Evolutionary conservation across 768 basidiomycete species (phyloP).

Genomic region (Mycena floridula): DNA sequence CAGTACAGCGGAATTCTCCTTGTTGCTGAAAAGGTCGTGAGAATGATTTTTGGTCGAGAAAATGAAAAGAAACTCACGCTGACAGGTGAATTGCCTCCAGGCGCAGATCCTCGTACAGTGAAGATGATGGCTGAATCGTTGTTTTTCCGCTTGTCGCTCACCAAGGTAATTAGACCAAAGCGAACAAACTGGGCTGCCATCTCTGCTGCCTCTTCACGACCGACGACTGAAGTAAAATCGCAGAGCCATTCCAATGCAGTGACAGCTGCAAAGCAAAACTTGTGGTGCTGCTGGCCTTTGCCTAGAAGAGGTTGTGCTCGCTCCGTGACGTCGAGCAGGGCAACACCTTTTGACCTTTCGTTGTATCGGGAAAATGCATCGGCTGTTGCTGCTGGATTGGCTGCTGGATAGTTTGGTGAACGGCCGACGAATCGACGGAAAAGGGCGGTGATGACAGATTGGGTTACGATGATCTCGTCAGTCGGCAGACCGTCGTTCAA

Average conservation of each 20-base stretch:
- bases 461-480: constrained; percentile 96
- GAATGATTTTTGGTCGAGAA: constrained; percentile 4
- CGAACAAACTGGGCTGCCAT: constrained; percentile 97
- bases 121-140: constrained; percentile 92
- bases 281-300: constrained; percentile 45
- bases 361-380: constrained; percentile 72
- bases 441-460: constrained; percentile 88
- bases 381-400: constrained; percentile 36
- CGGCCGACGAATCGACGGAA: constrained; percentile 95
- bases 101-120: constrained; percentile 79
- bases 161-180: constrained; percentile 83
- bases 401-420: constrained; percentile 72
- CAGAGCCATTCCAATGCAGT: constrained; percentile 94
- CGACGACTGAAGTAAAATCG: constrained; percentile 94
- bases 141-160: constrained; percentile 87
- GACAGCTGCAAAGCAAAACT: constrained; percentile 80
- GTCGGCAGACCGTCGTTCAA: constrained; percentile 88
- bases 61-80: constrained; percentile 40
- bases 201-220: constrained; percentile 94
- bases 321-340: constrained; percentile 66
- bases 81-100: constrained; percentile 68
- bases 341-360: constrained; percentile 71
- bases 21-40: constrained; percentile 53
- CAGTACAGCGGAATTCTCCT: constrained; percentile 94
- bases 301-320: constrained; percentile 48